Conservation (phyloP, 768 basidiomycete genomes). For the Mycena rebaudengoi region DNA sequence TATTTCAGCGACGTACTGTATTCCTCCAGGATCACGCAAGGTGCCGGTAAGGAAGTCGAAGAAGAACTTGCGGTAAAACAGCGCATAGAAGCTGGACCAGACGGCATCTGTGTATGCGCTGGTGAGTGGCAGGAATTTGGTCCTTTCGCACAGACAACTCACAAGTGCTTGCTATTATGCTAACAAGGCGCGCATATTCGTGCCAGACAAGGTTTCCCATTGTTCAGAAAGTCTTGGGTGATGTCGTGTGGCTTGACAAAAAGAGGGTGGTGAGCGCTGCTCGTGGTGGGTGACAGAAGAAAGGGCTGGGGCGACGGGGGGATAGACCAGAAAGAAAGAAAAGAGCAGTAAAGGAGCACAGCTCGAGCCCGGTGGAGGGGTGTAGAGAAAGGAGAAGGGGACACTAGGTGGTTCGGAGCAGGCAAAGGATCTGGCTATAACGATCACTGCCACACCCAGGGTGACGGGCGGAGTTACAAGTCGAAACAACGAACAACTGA, state of each 20-base stretch:
- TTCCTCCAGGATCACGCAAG: constrained; percentile 78
- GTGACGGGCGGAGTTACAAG: neutral
- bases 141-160: constrained; percentile 42
- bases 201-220: constrained; percentile 91
- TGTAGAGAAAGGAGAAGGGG: constrained; percentile 36
- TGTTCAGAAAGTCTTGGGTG: constrained; percentile 26
- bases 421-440: constrained; percentile 8
- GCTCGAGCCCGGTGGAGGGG: constrained; percentile 46
- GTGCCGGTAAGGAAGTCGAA: constrained; percentile 93
- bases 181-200: constrained; percentile 73
- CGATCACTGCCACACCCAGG: constrained; percentile 5
- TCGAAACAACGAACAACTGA: constrained; percentile 11
- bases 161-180: constrained; percentile 79
- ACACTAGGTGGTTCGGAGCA: constrained; percentile 40
- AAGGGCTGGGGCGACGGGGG: constrained; percentile 34
- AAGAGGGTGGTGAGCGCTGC: constrained; percentile 34
- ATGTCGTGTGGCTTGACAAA: constrained; percentile 18
- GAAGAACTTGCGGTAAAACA: constrained; percentile 93
- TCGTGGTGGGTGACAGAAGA: constrained; percentile 25
- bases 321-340: constrained; percentile 36
- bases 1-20: constrained; percentile 62
- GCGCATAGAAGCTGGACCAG: constrained; percentile 83
- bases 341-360: constrained; percentile 44
- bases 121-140: neutral
- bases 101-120: constrained; percentile 65